Percentiles rank a stretch among this genome's conserved stretches.
phyloP scores from a whole-genome alignment of 495 filamentous ascomycete species.

The Paragyromitra xinjiangensis region DNA sequence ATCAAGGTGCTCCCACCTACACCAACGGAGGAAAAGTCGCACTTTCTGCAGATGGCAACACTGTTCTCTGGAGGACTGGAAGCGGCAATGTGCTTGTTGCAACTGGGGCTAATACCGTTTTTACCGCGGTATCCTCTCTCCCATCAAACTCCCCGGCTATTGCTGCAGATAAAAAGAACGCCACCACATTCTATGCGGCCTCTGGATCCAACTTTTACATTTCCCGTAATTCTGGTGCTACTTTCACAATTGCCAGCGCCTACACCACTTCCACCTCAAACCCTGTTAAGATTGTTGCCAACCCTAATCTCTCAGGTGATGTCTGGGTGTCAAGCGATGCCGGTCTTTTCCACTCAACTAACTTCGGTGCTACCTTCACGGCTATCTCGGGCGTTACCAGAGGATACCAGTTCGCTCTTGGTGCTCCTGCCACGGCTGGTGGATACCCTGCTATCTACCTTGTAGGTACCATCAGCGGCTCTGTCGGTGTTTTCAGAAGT shows the following conservation, averaged over 20 bases:
- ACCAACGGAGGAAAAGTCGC: constrained; percentile 63
- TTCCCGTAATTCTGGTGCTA: constrained; percentile 61
- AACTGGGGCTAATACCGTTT: constrained; percentile 56
- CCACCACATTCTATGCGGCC: constrained; percentile 65
- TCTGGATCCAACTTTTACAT: constrained; percentile 62
- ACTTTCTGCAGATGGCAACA: constrained; percentile 65
- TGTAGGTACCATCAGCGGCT: constrained; percentile 62
- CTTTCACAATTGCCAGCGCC: constrained; percentile 60
- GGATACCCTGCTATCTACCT: constrained; percentile 63
- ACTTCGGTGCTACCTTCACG: constrained; percentile 64
- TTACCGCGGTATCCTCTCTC: constrained; percentile 61
- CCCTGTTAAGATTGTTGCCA: constrained; percentile 62
- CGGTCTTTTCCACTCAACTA: constrained; percentile 65
- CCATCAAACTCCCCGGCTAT: constrained; percentile 61
- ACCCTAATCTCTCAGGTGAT: constrained; percentile 64
- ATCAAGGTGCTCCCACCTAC: constrained; percentile 61
- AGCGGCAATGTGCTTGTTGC: constrained; percentile 46
- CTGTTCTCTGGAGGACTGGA: constrained; percentile 63
- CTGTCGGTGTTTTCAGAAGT: constrained; percentile 64
- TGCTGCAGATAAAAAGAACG: constrained; percentile 65
- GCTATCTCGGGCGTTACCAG: constrained; percentile 58
- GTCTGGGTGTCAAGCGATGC: constrained; percentile 65
- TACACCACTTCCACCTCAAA: constrained; percentile 50
- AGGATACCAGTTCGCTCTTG: constrained; percentile 62
- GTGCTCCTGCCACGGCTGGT: constrained; percentile 55